A percentile compares a stretch with the other conserved stretches of the same genome.
Conservation (phyloP, 2,329 filamentous ascomycete genomes). For the Aspergillus hiratsukae region DNA sequence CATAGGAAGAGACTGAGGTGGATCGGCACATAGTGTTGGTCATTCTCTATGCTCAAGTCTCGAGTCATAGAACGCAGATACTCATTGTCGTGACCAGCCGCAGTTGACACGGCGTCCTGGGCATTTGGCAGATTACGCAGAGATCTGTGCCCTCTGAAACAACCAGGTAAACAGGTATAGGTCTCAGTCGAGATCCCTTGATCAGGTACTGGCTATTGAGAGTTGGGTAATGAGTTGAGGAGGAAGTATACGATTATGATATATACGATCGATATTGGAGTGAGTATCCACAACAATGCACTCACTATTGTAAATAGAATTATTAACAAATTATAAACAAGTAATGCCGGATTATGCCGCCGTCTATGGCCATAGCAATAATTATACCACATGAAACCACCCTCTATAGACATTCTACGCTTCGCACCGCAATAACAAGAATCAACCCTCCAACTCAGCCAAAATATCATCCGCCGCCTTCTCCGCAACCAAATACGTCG, state of each 20-base stretch:
- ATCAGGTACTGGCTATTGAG: neutral
- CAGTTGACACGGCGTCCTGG: neutral
- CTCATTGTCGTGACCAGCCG: too few relatives aligned
- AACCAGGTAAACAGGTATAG: neutral
- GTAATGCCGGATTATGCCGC: neutral
- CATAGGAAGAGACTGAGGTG: neutral
- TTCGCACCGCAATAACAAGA: neutral
- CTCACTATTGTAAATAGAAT: neutral
- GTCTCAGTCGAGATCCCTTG: neutral
- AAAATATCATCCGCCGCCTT: slow-evolving; percentile 59
- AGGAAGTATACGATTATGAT: neutral
- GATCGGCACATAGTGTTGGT: neutral
- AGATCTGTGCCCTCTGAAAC: neutral
- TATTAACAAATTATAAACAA: neutral
- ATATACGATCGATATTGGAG: neutral
- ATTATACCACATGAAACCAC: neutral
- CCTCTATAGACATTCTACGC: too few relatives aligned
- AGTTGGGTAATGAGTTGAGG: neutral
- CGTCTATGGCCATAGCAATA: neutral
- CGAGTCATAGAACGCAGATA: neutral
- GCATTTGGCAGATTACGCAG: neutral
- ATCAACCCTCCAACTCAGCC: neutral
- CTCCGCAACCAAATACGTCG: slow-evolving; percentile 55
- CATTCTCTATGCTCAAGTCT: neutral
- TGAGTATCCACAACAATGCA: neutral